A percentile compares a stretch with the other conserved stretches of the same genome.
These are phyloP conservation scores for Groenewaldozyma tartarivorans DNA, from an alignment of 805 yeast genomes.

Conservation along the genomic window DNA sequence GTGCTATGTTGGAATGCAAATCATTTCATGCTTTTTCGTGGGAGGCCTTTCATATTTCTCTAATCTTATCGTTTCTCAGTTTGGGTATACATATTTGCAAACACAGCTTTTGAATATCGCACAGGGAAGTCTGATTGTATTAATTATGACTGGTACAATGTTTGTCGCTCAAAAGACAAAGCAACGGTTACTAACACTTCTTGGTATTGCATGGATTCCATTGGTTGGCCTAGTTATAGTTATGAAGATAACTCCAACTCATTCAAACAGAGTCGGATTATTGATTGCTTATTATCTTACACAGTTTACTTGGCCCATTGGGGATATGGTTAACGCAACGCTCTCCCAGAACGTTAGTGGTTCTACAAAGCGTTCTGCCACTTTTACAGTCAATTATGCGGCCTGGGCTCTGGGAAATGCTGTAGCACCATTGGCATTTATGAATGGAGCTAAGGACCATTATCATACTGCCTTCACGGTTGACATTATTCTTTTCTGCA, in stretches of 20 bases:
- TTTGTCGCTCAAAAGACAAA: conserved; percentile 17
- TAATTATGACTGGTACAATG: conserved; percentile 21
- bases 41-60: conserved; percentile 28
- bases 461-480: too few species aligned
- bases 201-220: conserved; percentile 26
- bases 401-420: conserved; percentile 22
- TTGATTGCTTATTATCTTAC: conserved; percentile 26
- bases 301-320: conserved; percentile 22
- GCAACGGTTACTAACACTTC: conserved; percentile 15
- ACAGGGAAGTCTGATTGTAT: conserved; percentile 26
- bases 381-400: conserved; percentile 19
- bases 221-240: conserved; percentile 26
- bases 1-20: conserved; percentile 21
- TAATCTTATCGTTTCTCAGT: conserved; percentile 22
- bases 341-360: conserved; percentile 31
- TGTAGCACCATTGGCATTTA: too few species aligned
- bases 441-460: too few species aligned
- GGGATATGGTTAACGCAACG: conserved; percentile 20
- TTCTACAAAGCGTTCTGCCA: conserved; percentile 18
- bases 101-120: conserved; percentile 29
- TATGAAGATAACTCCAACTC: conserved; percentile 18
- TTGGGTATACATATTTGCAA: conserved; percentile 24
- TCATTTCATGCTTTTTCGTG: conserved; percentile 22
- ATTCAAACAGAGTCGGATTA: conserved; percentile 20
- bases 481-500: too few species aligned